These are phyloP conservation scores for Berberis thunbergii DNA, from an alignment of 164 flowering plant genomes.

Conservation along the genomic window DNA sequence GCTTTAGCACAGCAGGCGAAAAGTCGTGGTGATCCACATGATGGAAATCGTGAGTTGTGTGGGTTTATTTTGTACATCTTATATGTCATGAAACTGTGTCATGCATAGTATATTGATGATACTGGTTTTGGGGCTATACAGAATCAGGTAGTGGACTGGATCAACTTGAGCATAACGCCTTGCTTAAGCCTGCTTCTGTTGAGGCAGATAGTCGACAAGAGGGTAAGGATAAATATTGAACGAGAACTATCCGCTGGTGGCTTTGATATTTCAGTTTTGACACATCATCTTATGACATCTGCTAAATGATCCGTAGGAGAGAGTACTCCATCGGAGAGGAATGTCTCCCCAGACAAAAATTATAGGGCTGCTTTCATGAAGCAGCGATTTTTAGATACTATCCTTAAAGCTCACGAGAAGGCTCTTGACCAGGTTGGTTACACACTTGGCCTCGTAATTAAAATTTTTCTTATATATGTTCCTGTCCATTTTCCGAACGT, in stretches of 20 bases:
- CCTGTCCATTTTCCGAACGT: constrained; percentile 5
- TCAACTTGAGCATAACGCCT: constrained; percentile 32
- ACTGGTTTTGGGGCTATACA: constrained; percentile 9
- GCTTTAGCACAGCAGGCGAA: constrained; percentile 24
- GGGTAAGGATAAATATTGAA: constrained; percentile 53
- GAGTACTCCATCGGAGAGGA: constrained; percentile 64
- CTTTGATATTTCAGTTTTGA: constrained; percentile 18
- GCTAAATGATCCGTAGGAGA: constrained; percentile 56
- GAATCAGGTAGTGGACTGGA: constrained; percentile 31
- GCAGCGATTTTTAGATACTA: constrained; percentile 88
- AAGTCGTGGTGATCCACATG: constrained; percentile 17
- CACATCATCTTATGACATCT: constrained; percentile 29
- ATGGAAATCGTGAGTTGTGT: constrained; percentile 34
- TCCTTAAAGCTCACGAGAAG: constrained; percentile 80
- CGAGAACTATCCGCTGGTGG: constrained; percentile 24
- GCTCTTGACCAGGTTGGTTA: constrained; percentile 54
- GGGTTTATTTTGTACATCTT: background rate
- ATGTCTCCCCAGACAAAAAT: constrained; percentile 75
- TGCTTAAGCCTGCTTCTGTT: constrained; percentile 17
- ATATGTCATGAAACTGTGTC: background rate
- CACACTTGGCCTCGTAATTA: constrained; percentile 4
- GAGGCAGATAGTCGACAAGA: constrained; percentile 40
- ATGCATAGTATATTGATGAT: background rate
- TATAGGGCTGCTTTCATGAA: constrained; percentile 76
- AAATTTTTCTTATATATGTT: background rate